Percentiles rank a stretch among this genome's conserved stretches.
Conservation (phyloP, 169 alveolate species). For the Plasmodium billcollinsi region DNA sequence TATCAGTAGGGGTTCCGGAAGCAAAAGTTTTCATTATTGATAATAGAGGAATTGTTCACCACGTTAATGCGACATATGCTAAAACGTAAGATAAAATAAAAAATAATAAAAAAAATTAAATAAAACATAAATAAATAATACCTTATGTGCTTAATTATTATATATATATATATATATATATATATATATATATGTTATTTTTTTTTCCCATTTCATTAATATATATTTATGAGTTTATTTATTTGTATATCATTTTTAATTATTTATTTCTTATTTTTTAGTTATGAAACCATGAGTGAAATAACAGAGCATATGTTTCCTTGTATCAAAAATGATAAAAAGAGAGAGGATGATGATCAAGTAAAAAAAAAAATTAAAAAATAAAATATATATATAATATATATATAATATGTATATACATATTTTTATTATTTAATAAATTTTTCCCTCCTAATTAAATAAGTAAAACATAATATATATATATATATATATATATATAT, state of each 20-base stretch:
- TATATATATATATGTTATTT: background rate
- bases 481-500: background rate
- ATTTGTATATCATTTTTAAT: background rate
- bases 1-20: constrained; percentile 94
- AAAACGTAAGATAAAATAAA: constrained; percentile 84
- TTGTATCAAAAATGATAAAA: constrained; percentile 61
- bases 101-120: too few relatives aligned
- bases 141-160: background rate
- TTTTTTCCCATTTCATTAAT: background rate
- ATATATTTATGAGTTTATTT: background rate
- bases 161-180: background rate
- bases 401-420: background rate
- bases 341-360: constrained; percentile 76
- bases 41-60: constrained; percentile 91
- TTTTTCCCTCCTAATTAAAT: background rate
- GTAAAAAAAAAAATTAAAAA: constrained; percentile 35
- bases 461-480: background rate
- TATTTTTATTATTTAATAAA: background rate
- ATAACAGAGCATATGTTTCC: constrained; percentile 85
- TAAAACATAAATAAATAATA: background rate
- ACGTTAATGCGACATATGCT: constrained; percentile 89
- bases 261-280: constrained; percentile 5
- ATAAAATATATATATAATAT: background rate
- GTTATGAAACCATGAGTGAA: constrained; percentile 84
- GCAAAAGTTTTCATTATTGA: constrained; percentile 93